Percentiles rank a stretch among this genome's conserved stretches.
Evolutionary conservation across 2,329 filamentous ascomycete genomes (phyloP).

Genomic region (Colletotrichum destructivum): DNA sequence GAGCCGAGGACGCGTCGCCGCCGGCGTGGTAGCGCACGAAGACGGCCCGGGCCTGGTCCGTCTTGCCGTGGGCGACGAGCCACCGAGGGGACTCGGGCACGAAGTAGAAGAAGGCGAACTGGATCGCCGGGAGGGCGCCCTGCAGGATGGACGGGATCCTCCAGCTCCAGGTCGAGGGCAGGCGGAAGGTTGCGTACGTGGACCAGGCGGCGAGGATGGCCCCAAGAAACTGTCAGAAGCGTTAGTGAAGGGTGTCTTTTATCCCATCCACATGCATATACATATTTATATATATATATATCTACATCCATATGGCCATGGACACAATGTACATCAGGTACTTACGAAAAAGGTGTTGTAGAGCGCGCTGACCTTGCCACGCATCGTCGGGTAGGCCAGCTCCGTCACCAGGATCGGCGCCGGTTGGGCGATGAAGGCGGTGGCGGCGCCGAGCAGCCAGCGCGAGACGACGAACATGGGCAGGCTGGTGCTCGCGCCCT

Average conservation of each 20-base stretch:
- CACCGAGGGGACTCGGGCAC: slow-evolving; percentile 75
- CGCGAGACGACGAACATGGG: slow-evolving; percentile 54
- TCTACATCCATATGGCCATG: no score
- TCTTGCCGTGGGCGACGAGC: slow-evolving; percentile 69
- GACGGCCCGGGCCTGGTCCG: slow-evolving; percentile 65
- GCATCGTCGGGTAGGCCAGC: slow-evolving; percentile 54
- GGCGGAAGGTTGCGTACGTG: slow-evolving; percentile 51
- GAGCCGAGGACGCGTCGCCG: slow-evolving; percentile 59
- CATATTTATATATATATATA: no score
- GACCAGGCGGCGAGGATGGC: slow-evolving; percentile 50
- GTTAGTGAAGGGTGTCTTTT: no score
- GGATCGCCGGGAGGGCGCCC: slow-evolving; percentile 56
- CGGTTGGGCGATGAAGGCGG: slow-evolving; percentile 49
- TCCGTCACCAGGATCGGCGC: slow-evolving; percentile 54
- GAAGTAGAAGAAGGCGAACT: slow-evolving; percentile 28
- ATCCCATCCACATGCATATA: no score
- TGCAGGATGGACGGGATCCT: slow-evolving; percentile 48
- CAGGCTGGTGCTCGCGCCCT: slow-evolving; percentile 45
- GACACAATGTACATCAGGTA: background rate
- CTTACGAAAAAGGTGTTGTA: slow-evolving; percentile 60
- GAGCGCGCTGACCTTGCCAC: slow-evolving; percentile 51
- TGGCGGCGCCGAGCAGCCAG: slow-evolving; percentile 53
- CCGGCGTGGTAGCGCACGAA: slow-evolving; percentile 67
- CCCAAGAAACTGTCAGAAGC: slow-evolving; percentile 53
- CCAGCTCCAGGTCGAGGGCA: slow-evolving; percentile 51